Conservation (phyloP, 176 grass and related monocot genomes). For the Chrysopogon serrulatus region DNA sequence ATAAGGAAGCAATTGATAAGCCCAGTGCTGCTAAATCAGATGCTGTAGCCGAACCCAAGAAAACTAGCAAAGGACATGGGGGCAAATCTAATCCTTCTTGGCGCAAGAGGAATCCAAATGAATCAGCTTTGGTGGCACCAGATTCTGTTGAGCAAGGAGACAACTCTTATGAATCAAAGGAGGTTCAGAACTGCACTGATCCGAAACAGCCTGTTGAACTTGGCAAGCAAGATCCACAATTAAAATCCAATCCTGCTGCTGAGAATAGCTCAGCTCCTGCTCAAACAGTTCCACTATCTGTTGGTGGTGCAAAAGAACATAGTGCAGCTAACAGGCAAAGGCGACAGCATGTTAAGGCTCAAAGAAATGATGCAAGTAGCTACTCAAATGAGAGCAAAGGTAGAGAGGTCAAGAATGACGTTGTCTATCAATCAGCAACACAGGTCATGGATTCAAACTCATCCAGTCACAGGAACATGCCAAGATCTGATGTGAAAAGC, state of each 20-base stretch:
- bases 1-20: slow-evolving; percentile 33
- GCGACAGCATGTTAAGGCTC: slow-evolving; percentile 49
- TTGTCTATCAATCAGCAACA: slow-evolving; percentile 24
- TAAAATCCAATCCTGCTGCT: slow-evolving; percentile 27
- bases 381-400: slow-evolving; percentile 36
- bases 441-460: slow-evolving; percentile 21
- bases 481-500: slow-evolving; percentile 48
- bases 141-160: slow-evolving; percentile 37
- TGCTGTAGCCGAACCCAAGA: slow-evolving; percentile 43
- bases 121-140: slow-evolving; percentile 28
- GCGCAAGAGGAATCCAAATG: slow-evolving; percentile 74
- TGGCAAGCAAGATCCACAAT: slow-evolving; percentile 28
- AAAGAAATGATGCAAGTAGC: slow-evolving; percentile 45
- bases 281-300: slow-evolving; percentile 24
- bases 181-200: slow-evolving; percentile 35
- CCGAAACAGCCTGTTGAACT: slow-evolving; percentile 32
- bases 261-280: slow-evolving; percentile 19
- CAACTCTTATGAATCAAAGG: slow-evolving; percentile 22
- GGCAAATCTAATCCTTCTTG: slow-evolving; percentile 77
- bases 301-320: slow-evolving; percentile 36
- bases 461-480: slow-evolving; percentile 35
- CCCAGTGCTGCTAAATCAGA: slow-evolving; percentile 44
- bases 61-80: slow-evolving; percentile 48
- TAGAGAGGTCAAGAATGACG: slow-evolving; percentile 24
- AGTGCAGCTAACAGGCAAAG: slow-evolving; percentile 42